Evolutionary conservation across 805 yeast genomes (phyloP), one percentile per base, ranked within the genome.

Genomic region (Ogataea angusta): DNA sequence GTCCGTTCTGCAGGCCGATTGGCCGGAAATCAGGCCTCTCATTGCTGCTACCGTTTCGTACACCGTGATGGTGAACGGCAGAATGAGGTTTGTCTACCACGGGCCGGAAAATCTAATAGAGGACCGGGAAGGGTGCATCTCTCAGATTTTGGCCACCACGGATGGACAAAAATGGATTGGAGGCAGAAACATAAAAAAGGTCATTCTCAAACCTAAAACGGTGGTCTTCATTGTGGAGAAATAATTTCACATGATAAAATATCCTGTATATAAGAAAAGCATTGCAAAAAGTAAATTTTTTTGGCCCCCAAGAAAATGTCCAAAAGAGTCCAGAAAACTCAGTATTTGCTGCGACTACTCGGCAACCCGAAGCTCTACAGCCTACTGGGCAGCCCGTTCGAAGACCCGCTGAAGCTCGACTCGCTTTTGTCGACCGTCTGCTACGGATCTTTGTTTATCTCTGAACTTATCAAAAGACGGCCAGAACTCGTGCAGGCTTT

Each of bases 1-100:
- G 3, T 72, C 88, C 0, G 69, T 87, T 8, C 73, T 81, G 51
- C 53, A 58, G 4, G 68, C 79, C 43, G 60, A 56, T n/a, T 91
- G 90, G 85, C 98, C 98, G 1, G 54, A 54, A 6, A 39, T 61
- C 0, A 72, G 70, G 44, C 59, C 62, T 2, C 42, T 59, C 3
- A 55, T 67, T n/a, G 63, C 78, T 1, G 60, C 64, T 3, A 46
- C 49, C 6, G 53, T 63, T 3, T 63, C 66, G 6, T 85, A 69
- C 55, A 78, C 72, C 43, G 71, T 89, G n/a, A 75, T 85, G 54
- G 63, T 89, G 29, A 81, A 89, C 56, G 95, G 95, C 4, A 82
- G 78, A 54, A 72, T 75, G 62, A 73, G 82, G 49, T 75, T 76
- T 45, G 66, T 67, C 13, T 67, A 57, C 43, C 42, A 44, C 2